A percentile compares a stretch with the other conserved stretches of the same genome.
These are phyloP conservation scores for Stenocarpella maydis DNA, from an alignment of 2,329 filamentous ascomycete genomes.

Conservation along the genomic window DNA sequence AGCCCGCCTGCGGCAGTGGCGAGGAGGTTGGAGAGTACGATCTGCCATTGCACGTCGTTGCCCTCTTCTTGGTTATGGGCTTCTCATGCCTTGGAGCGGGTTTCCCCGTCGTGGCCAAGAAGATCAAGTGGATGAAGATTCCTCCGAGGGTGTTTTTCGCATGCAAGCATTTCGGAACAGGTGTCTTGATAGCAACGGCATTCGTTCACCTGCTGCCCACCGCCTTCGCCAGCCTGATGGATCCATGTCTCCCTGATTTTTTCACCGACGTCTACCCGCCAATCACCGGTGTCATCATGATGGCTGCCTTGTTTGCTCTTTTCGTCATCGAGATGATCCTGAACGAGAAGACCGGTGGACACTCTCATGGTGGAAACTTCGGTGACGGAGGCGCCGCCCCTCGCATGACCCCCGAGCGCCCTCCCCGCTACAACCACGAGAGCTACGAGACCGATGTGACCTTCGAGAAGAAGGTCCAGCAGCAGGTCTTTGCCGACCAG, in stretches of 20 bases:
- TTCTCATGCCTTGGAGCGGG: constrained; percentile 54
- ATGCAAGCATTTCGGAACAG: constrained; percentile 74
- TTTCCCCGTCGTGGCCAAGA: constrained; percentile 62
- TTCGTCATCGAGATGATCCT: constrained; percentile 71
- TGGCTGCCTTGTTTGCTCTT: constrained; percentile 66
- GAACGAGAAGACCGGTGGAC: constrained; percentile 62
- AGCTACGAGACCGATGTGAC: constrained; percentile 48
- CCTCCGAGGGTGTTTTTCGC: constrained; percentile 66
- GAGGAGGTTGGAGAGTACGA: constrained; percentile 51
- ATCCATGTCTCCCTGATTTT: constrained; percentile 66
- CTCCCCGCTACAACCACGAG: constrained; percentile 42
- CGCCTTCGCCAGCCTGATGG: constrained; percentile 61
- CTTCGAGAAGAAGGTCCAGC: constrained; percentile 34
- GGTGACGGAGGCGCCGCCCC: constrained; percentile 46
- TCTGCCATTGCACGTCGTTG: constrained; percentile 50
- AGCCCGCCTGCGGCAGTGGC: constrained; percentile 51
- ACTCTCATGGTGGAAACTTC: constrained; percentile 65
- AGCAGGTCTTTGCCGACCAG: constrained; percentile 35
- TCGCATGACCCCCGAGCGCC: constrained; percentile 41
- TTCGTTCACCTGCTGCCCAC: constrained; percentile 75
- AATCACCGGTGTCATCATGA: constrained; percentile 72
- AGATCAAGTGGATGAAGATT: constrained; percentile 65
- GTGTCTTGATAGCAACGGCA: constrained; percentile 75
- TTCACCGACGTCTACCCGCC: constrained; percentile 68
- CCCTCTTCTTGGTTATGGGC: constrained; percentile 51